Evolutionary conservation across 2,329 filamentous ascomycete genomes (phyloP), one percentile per base, ranked within the genome.

Genomic region (Fusarium nygamai): DNA sequence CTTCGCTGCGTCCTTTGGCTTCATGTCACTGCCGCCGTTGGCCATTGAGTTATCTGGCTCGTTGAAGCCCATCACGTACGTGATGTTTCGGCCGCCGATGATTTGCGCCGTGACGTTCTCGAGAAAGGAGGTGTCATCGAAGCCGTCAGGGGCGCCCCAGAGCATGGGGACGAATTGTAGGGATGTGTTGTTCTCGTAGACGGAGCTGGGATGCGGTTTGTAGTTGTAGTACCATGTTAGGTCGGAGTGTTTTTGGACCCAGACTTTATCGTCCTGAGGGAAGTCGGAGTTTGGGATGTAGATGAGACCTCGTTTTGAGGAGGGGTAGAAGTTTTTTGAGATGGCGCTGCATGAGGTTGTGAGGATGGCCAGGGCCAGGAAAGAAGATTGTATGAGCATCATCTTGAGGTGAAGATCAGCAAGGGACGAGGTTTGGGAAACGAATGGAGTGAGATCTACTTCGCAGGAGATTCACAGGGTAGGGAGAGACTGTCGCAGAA

Each of bases 361-460:
- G 36, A 56, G 19, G 8, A 56, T 6, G 34, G 51, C 34, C 34
- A 41, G 8, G 4, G 51, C 24, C 51, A 56, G 2, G 1, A 39
- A 4, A 1, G 24, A 19, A 6, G 20, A 56, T 29, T 56, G 51
- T 56, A 29, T 2, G 24, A 29, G 4, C 24, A n/a, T 8, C 24
- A 29, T 56, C 0, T 0, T 9, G 3, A 8, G 8, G 27, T 13
- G 24, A 13, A 8, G 11, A 14, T 29, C 19, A 33, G 24, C 8
- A 5, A 39, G 20, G 8, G 24, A 29, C 5, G 14, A 29, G 14
- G 51, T 54, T 39, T 19, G 16, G 34, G 20, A 19, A 22, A 39
- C 24, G 20, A n/a, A 29, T 39, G 8, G 14, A 19, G 6, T 14
- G 8, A 7, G 6, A 27, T 1, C 7, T 4, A 0, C 3, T 29